Base-by-base conservation (phyloP, 164 flowering plant genomes). In the Chloranthus sessilifolius region DNA sequence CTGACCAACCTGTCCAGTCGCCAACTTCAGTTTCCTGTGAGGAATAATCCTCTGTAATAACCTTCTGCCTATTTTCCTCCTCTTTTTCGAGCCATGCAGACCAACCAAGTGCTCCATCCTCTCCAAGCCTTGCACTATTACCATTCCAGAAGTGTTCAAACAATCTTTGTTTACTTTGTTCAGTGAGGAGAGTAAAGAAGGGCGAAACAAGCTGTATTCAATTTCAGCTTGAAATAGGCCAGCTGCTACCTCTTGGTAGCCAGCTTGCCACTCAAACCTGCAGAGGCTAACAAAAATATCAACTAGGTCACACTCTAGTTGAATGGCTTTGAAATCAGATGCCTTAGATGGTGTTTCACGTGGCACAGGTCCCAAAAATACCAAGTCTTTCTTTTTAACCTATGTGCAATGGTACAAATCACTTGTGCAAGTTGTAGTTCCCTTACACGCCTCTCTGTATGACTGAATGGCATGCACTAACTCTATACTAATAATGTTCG, bases 1-100 rank as follows among this genome's bases (percentile, higher is more conserved):
- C 79, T 39, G 82, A 74, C 99, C 99, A 92, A 56, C 99, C 95
- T 23, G 91, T 82, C 99, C 99, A 92, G 41, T 95, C 94, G 57
- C 99, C 89, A 60, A 66, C 68, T 23, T 82, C 87, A 63, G 59
- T 60, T 44, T 76, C 77, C 28, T 53, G 41, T 0, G 59, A 59
- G 7, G 61, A 42, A n/a, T n/a, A n/a, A 12, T 78, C 86, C 53
- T 81, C 85, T 42, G 21, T 50, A 33, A 78, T 30, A 49, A 67
- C 51, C 59, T 64, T 78, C 52, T 81, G 84, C 73, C 94, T 81
- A 54, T 62, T 69, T 49, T 82, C 95, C 66, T 88, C 99, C 66
- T 86, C 95, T 63, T 81, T 88, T 54, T 75, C 92, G 59, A 92
- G 63, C 99, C 99, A 92, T 14, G 66, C 58, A 24, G 89, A 73